Evolutionary conservation across 331 rosid species (phyloP).

Genomic region (Rosa hybrid): DNA sequence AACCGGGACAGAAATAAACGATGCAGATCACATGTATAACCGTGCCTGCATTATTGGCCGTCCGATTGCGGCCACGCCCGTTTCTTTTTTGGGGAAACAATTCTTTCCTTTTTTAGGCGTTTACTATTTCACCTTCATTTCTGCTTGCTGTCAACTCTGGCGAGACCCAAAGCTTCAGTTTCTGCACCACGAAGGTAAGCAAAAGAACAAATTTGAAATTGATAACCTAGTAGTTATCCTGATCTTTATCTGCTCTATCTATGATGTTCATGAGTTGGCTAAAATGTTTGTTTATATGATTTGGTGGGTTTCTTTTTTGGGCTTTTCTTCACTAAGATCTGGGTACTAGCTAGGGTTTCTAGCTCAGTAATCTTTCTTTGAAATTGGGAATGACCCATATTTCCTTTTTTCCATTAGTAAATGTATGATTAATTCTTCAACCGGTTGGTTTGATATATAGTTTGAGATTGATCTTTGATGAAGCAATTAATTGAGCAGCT

Average conservation of each 20-base stretch:
- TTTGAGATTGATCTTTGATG: slow-evolving; percentile 26
- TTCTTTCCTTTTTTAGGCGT: not conserved
- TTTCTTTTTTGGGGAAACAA: not conserved
- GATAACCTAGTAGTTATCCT: not conserved
- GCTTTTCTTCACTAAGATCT: not conserved
- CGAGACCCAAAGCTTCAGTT: not conserved
- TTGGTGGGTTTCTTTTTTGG: not conserved
- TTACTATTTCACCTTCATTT: too few relatives aligned
- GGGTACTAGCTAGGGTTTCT: not conserved
- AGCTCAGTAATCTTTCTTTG: not conserved
- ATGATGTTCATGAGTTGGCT: not conserved
- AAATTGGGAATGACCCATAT: not conserved
- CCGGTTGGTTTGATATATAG: not conserved
- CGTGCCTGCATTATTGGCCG: not conserved
- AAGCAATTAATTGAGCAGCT: not conserved
- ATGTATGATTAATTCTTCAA: not conserved
- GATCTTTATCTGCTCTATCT: not conserved
- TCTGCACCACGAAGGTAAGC: not conserved
- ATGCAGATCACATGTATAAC: not conserved
- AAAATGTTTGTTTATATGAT: not conserved
- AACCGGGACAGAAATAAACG: not conserved
- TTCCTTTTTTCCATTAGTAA: not conserved
- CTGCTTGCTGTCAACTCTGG: not conserved
- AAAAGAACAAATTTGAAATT: not conserved
- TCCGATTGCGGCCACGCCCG: not conserved